A percentile compares a stretch with the other conserved stretches of the same genome.
phyloP scores from a whole-genome alignment of 2,329 filamentous ascomycete species.

The Knoxdaviesia proteae region DNA sequence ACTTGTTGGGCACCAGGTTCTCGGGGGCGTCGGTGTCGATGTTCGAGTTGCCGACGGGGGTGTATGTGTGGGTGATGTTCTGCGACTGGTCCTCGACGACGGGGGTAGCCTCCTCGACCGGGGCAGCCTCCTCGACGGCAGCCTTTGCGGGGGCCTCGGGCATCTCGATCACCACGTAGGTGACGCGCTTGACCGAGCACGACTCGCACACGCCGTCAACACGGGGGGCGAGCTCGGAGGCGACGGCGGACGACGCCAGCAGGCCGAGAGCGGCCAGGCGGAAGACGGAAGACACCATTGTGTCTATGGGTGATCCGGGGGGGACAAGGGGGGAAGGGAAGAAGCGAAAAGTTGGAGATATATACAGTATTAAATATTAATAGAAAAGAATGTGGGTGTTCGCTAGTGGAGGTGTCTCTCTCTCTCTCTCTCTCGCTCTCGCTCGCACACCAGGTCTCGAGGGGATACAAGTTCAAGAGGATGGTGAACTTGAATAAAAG shows the following conservation, averaged over 20 bases:
- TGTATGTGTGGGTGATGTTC: not conserved
- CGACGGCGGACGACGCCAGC: constrained; percentile 1
- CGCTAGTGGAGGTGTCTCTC: not conserved
- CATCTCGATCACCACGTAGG: not conserved
- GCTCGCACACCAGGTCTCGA: not conserved
- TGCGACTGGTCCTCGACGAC: not conserved
- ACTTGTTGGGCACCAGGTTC: constrained; percentile 6
- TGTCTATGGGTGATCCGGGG: not conserved
- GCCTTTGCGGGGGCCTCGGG: not conserved
- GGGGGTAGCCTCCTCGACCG: not conserved
- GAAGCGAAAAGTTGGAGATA: not conserved
- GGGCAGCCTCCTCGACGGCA: not conserved
- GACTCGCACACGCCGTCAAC: not conserved
- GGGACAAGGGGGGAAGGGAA: constrained; percentile 1
- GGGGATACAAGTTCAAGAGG: too few species aligned
- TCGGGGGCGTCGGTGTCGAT: constrained; percentile 3
- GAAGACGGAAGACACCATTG: constrained; percentile 1
- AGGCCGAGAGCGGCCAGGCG: constrained; percentile 2
- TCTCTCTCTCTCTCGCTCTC: constrained; percentile 14
- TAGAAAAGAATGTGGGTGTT: not conserved
- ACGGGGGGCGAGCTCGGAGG: not conserved
- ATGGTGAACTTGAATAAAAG: too few species aligned
- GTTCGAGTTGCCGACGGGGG: not conserved
- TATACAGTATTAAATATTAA: not conserved
- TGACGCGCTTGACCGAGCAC: not conserved